These are phyloP conservation scores for Moesziomyces sp. DNA, from an alignment of 1,284 basidiomycete species.

Conservation along the genomic window DNA sequence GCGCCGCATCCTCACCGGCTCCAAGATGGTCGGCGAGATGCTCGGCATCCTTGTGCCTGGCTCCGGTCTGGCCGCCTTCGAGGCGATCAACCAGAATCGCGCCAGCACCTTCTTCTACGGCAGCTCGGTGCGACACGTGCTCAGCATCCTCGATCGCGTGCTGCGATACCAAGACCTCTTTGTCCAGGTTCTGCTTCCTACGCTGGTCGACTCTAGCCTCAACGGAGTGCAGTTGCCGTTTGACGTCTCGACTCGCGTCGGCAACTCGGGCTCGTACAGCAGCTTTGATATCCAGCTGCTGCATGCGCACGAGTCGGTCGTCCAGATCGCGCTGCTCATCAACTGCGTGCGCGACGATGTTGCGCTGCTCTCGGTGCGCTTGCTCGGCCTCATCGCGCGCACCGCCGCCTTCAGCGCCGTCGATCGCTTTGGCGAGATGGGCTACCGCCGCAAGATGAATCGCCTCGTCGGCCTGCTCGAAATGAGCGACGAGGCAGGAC, in stretches of 20 bases:
- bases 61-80: conserved; percentile 57
- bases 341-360: conserved; percentile 80
- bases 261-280: conserved; percentile 73
- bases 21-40: conserved; percentile 77
- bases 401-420: conserved; percentile 72
- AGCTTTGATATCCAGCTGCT: conserved; percentile 78
- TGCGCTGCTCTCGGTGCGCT: conserved; percentile 81
- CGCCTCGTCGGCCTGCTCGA: conserved; percentile 82
- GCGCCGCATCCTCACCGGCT: conserved; percentile 79
- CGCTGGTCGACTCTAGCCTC: conserved; percentile 73
- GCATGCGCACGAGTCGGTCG: conserved; percentile 79
- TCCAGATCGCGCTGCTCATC: conserved; percentile 84
- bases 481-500: conserved; percentile 82
- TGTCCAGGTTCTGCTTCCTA: conserved; percentile 85
- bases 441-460: conserved; percentile 70
- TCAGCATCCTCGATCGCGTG: conserved; percentile 84
- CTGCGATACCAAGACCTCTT: conserved; percentile 89
- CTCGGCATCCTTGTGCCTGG: conserved; percentile 75
- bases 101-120: conserved; percentile 77
- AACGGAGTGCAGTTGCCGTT: conserved; percentile 41
- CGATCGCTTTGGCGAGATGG: conserved; percentile 72
- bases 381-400: conserved; percentile 76
- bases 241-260: conserved; percentile 49
- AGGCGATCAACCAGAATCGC: conserved; percentile 75
- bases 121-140: conserved; percentile 79